phyloP scores from a whole-genome alignment of 257 asterid species.

The Solanum arcanum region DNA sequence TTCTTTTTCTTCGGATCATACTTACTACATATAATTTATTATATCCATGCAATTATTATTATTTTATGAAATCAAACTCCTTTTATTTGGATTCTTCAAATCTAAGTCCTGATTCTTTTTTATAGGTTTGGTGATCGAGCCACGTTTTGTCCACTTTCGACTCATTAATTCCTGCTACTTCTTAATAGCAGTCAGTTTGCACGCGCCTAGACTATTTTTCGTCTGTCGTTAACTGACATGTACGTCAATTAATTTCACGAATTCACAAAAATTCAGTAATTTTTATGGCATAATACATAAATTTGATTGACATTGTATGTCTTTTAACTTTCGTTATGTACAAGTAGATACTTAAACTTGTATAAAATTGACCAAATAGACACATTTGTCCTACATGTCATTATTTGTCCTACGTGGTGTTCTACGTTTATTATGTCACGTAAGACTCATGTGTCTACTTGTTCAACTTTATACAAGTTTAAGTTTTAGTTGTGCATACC shows the following conservation, averaged over 20 bases:
- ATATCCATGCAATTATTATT: not conserved
- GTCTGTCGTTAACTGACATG: accelerated
- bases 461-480: too few relatives aligned
- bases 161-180: not conserved
- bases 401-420: not conserved
- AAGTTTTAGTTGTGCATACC: too few relatives aligned
- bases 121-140: not conserved
- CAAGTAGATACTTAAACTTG: not conserved
- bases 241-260: not conserved
- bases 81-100: not conserved
- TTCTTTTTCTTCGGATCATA: not conserved
- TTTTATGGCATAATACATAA: too few relatives aligned
- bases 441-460: too few relatives aligned
- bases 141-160: not conserved
- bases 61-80: not conserved
- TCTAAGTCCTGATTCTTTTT: not conserved
- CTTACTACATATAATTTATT: not conserved
- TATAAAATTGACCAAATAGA: too few relatives aligned
- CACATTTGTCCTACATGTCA: too few relatives aligned
- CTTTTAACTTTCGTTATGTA: too few relatives aligned
- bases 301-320: not conserved
- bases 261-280: too few relatives aligned
- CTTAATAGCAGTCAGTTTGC: too few relatives aligned
- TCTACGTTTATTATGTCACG: not conserved
- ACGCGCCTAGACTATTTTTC: not conserved